Evolutionary conservation across 495 filamentous ascomycete species (phyloP), one percentile per base, ranked within the genome.

Genomic region (Penicillium flavigenum): DNA sequence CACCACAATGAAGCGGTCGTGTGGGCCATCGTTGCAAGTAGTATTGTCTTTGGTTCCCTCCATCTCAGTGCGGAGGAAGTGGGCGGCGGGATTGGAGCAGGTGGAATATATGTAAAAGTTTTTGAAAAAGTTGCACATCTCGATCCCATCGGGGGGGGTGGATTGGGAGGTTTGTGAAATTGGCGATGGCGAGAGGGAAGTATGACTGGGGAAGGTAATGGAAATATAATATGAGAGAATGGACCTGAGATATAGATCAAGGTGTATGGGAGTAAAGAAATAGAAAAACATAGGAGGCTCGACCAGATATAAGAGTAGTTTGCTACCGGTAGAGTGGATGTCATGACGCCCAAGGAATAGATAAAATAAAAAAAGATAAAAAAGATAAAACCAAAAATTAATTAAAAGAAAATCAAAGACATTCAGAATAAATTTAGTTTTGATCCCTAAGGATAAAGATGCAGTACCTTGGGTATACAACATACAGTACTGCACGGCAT

Each of bases 61-160:
- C 47, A 86, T 65, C 7, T 79, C 79, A 11, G 85, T 88, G 55
- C 82, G 76, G 64, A 88, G 82, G 69, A 89, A 88, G 71, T 91
- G 88, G 16, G 80, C 75, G 50, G 79, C 78, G 11, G 86, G 87
- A 57, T 89, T 83, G 39, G 78, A 72, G 63, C 88, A 91, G 20
- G 79, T 77, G 53, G 84, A 86, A 75, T 88, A 89, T 75, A 91
- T 85, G 71, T 89, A 89, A 67, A 84, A 89, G 71, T 88, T 89
- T 63, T 86, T 87, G 70, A 83, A 87, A 68, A 85, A 87, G 73
- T 89, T 82, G 79, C 88, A 91, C 88, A 91, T 91, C 57, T 67
- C 80, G 72, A 63, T 51, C 54, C 59, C 61, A 60, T 63, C 46
- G 31, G 46, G 62, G 46, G 62, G 32, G 34, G 39, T 43, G 22